A percentile compares a stretch with the other conserved stretches of the same genome.
Conservation (phyloP, 2,329 filamentous ascomycete genomes). For the Paraconiothyrium brasiliense region DNA sequence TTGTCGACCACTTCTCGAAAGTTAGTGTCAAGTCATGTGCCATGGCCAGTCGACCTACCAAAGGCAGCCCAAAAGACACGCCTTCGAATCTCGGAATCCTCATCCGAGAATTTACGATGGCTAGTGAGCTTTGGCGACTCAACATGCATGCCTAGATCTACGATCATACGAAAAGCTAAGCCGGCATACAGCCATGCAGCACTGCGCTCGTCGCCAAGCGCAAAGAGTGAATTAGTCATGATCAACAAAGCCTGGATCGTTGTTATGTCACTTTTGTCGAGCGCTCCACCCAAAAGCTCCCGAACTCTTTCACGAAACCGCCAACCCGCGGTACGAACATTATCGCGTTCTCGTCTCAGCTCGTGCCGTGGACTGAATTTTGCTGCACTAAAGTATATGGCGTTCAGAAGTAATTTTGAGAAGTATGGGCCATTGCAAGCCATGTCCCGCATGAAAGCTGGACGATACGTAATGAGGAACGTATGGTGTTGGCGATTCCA, state of each 20-base stretch:
- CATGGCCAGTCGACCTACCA: constrained; percentile 21
- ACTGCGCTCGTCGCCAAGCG: constrained; percentile 61
- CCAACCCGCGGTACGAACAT: constrained; percentile 61
- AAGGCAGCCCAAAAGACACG: constrained; percentile 60
- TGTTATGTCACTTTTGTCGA: constrained; percentile 62
- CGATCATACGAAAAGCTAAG: constrained; percentile 65
- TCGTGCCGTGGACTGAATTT: constrained; percentile 60
- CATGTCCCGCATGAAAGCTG: constrained; percentile 57
- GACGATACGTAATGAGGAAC: constrained; percentile 61
- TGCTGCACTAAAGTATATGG: constrained; percentile 59
- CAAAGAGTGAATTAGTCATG: constrained; percentile 62
- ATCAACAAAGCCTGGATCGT: constrained; percentile 64
- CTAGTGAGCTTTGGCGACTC: constrained; percentile 29
- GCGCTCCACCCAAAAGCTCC: constrained; percentile 56
- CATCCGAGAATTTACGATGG: constrained; percentile 51
- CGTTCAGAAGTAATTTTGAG: constrained; percentile 65
- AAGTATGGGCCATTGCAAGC: constrained; percentile 65
- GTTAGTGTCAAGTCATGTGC: constrained; percentile 15
- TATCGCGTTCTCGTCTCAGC: constrained; percentile 56
- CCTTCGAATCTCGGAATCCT: constrained; percentile 57
- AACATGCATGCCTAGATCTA: constrained; percentile 64
- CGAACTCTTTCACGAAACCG: constrained; percentile 57
- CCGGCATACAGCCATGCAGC: constrained; percentile 68
- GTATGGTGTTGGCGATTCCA: constrained; percentile 65
- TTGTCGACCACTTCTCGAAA: constrained; percentile 56